Percentiles rank a stretch among this genome's conserved stretches.
phyloP scores from a whole-genome alignment of 2,329 filamentous ascomycete genomes.

The Beauveria rudraprayagi region DNA sequence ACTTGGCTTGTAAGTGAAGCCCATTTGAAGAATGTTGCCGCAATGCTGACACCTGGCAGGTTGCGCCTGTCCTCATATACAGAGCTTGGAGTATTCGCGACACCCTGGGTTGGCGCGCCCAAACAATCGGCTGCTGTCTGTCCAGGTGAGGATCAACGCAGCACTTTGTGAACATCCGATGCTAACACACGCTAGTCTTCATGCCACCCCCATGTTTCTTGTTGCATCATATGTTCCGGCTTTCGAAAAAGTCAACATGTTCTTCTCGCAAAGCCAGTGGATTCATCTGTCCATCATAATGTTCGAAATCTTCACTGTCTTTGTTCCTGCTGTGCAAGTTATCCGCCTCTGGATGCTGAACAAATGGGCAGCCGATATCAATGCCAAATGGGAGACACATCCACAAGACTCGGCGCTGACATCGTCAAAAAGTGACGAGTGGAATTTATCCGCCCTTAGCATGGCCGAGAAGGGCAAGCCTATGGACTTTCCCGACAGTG shows the following conservation, averaged over 20 bases:
- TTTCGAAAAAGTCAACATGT: slow-evolving; percentile 35
- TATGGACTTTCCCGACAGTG: slow-evolving; percentile 16
- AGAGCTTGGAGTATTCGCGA: slow-evolving; percentile 46
- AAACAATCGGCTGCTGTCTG: slow-evolving; percentile 37
- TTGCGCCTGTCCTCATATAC: slow-evolving; percentile 44
- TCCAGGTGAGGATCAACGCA: slow-evolving; percentile 19
- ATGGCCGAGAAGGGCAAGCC: slow-evolving; percentile 25
- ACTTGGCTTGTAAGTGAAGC: slow-evolving; percentile 34
- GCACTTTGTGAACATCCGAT: not conserved
- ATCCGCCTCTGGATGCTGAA: slow-evolving; percentile 18
- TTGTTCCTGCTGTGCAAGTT: slow-evolving; percentile 36
- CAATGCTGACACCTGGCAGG: slow-evolving; percentile 17
- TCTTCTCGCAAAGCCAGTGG: slow-evolving; percentile 40
- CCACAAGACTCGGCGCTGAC: slow-evolving; percentile 18
- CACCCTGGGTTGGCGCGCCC: slow-evolving; percentile 48
- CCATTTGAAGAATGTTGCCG: no score
- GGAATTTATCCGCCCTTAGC: slow-evolving; percentile 15
- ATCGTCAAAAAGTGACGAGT: slow-evolving; percentile 14
- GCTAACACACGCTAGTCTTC: slow-evolving; percentile 29
- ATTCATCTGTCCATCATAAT: slow-evolving; percentile 43
- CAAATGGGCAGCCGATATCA: slow-evolving; percentile 19
- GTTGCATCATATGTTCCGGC: slow-evolving; percentile 34
- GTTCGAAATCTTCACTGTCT: slow-evolving; percentile 47
- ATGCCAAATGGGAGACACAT: slow-evolving; percentile 23
- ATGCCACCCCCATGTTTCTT: slow-evolving; percentile 50